These are phyloP conservation scores for Mycena vulgaris DNA, from an alignment of 768 basidiomycete species.

Conservation along the genomic window DNA sequence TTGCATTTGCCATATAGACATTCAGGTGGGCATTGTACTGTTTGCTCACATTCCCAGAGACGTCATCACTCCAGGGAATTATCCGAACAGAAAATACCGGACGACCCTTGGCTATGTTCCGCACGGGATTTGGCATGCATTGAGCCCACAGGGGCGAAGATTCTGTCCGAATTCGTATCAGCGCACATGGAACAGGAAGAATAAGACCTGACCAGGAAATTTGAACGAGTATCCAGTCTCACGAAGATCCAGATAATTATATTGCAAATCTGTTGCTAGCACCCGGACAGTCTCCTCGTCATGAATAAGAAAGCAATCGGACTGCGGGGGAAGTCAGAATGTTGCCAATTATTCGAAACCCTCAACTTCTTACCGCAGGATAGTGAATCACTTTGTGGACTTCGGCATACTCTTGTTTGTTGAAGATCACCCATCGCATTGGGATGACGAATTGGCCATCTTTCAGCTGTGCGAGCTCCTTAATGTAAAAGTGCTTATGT, in stretches of 20 bases:
- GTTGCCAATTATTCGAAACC: not conserved
- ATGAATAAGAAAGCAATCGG: not conserved
- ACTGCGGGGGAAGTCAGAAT: not conserved
- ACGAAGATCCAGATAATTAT: conserved; percentile 4
- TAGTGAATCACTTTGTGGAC: not conserved
- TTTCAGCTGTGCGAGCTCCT: conserved; percentile 10
- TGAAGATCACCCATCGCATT: conserved; percentile 4
- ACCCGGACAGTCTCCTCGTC: not conserved
- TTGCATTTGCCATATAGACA: conserved; percentile 48
- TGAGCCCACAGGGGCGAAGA: conserved; percentile 27
- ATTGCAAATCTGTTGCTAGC: conserved; percentile 7
- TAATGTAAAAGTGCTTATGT: conserved; percentile 15
- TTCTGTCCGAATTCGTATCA: not conserved
- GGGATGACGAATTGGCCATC: conserved; percentile 42
- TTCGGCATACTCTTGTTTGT: not conserved
- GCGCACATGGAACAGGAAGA: conserved; percentile 32
- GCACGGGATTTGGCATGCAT: conserved; percentile 39
- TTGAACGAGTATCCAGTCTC: not conserved
- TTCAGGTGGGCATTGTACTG: conserved; percentile 55
- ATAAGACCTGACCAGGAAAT: not conserved
- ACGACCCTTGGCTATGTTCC: not conserved
- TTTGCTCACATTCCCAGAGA: conserved; percentile 42
- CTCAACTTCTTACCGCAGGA: not conserved
- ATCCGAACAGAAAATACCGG: conserved; percentile 37
- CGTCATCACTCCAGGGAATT: conserved; percentile 26